A percentile compares a stretch with the other conserved stretches of the same genome.
Evolutionary conservation across 2,329 filamentous ascomycete species (phyloP).

Genomic region (Arthrinium puccinioides): DNA sequence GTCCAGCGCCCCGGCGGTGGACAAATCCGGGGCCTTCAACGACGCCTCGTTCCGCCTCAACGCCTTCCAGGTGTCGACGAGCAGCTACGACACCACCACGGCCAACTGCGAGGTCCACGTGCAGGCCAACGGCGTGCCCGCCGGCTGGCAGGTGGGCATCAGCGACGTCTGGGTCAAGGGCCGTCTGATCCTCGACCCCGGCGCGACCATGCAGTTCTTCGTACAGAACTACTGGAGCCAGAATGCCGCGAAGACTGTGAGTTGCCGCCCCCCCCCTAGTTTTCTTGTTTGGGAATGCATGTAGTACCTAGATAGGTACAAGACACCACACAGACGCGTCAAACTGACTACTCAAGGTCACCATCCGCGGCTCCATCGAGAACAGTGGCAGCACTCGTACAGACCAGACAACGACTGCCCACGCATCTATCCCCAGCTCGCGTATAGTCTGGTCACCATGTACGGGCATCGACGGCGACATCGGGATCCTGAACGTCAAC

Average conservation of each 20-base stretch:
- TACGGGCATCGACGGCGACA: constrained; percentile 20
- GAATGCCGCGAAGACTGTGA: constrained; percentile 25
- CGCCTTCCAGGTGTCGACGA: constrained; percentile 16
- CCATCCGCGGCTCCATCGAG: constrained; percentile 19
- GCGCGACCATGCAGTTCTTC: constrained; percentile 24
- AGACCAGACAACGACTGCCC: constrained; percentile 21
- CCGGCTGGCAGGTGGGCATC: constrained; percentile 32
- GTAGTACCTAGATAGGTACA: too few species aligned
- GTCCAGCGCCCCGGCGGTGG: constrained; percentile 22
- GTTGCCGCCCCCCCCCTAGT: too few species aligned
- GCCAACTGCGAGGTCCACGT: constrained; percentile 30
- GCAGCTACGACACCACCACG: constrained; percentile 15
- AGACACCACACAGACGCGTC: too few species aligned
- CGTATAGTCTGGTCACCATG: constrained; percentile 27
- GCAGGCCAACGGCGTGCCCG: constrained; percentile 18
- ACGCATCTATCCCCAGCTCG: constrained; percentile 15
- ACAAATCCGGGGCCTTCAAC: constrained; percentile 21
- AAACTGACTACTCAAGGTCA: constrained; percentile 16
- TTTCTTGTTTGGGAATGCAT: neutral
- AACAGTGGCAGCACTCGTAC: constrained; percentile 15
- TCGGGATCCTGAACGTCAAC: constrained; percentile 33
- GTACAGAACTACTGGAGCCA: constrained; percentile 29
- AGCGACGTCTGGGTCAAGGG: constrained; percentile 24
- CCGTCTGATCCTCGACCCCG: constrained; percentile 23
- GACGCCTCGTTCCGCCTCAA: constrained; percentile 22